phyloP scores from a whole-genome alignment of 2,329 filamentous ascomycete genomes.

The Aspergillus japonicus region DNA sequence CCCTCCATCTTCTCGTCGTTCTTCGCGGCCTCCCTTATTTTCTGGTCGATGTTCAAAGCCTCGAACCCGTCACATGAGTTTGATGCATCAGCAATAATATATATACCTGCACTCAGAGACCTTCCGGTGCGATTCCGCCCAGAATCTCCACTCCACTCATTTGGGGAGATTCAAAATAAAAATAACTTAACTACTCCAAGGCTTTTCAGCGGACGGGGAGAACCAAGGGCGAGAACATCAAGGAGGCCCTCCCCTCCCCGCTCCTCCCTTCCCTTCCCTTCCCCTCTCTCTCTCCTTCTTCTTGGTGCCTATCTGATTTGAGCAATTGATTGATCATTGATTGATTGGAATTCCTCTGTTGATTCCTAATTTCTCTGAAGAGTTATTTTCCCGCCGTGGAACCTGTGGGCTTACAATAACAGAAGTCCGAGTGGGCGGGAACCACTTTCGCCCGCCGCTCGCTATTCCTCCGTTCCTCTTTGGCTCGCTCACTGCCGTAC shows the following conservation, averaged over 20 bases:
- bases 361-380: not conserved
- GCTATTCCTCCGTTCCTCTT: slow-evolving; percentile 1
- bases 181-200: too few relatives aligned
- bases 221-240: not conserved
- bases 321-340: not conserved
- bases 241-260: not conserved
- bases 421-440: not conserved
- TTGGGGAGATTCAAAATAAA: too few relatives aligned
- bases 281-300: too few relatives aligned
- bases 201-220: not conserved
- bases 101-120: not conserved
- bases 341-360: not conserved
- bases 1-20: slow-evolving; percentile 16
- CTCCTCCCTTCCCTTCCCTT: too few relatives aligned
- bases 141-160: not conserved
- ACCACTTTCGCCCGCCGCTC: slow-evolving; percentile 9
- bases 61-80: too few relatives aligned
- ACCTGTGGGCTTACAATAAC: not conserved
- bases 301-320: not conserved
- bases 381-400: slow-evolving; percentile 6
- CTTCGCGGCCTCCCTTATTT: not conserved
- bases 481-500: not conserved
- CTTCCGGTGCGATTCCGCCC: not conserved
- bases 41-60: not conserved
- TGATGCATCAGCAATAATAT: too few relatives aligned